phyloP scores from a whole-genome alignment of 2,329 filamentous ascomycete species.

The Pseudopithomyces chartarum region DNA sequence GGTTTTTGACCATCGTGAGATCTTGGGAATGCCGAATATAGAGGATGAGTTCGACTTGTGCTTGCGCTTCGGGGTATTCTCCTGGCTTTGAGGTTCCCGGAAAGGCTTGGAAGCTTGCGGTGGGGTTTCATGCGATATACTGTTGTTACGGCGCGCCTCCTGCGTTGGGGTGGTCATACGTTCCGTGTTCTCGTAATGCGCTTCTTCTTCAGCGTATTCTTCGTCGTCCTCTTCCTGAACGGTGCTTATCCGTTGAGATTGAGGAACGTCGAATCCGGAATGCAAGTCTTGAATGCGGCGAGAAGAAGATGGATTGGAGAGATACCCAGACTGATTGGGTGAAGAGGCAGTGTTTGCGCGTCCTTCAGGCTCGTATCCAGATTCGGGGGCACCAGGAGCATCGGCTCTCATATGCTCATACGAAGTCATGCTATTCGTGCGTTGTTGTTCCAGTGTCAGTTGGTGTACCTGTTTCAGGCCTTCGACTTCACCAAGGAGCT shows the following conservation, averaged over 20 bases:
- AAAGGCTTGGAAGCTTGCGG: conserved; percentile 53
- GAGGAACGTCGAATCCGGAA: conserved; percentile 58
- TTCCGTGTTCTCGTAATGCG: conserved; percentile 65
- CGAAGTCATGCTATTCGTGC: conserved; percentile 63
- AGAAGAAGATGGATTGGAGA: conserved; percentile 65
- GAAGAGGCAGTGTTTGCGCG: conserved; percentile 76
- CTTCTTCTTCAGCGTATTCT: conserved; percentile 68
- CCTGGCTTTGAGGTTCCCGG: conserved; percentile 66
- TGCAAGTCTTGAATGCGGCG: conserved; percentile 51
- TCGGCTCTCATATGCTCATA: conserved; percentile 73
- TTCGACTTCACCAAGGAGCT: conserved; percentile 90
- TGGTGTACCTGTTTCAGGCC: conserved; percentile 54
- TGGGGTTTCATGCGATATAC: conserved; percentile 53
- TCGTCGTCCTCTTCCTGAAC: conserved; percentile 83
- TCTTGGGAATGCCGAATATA: conserved; percentile 76
- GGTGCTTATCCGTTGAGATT: conserved; percentile 84
- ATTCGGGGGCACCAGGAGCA: conserved; percentile 65
- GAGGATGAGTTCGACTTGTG: conserved; percentile 86
- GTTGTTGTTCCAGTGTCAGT: conserved; percentile 36
- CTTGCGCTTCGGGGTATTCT: conserved; percentile 82
- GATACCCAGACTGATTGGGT: conserved; percentile 75
- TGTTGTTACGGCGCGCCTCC: conserved; percentile 51
- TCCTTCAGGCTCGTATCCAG: conserved; percentile 83
- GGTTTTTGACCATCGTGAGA: conserved; percentile 96
- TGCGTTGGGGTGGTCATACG: conserved; percentile 65